Base-by-base conservation (phyloP, 2,329 filamentous ascomycete species). In the Colletotrichum spinosum region DNA sequence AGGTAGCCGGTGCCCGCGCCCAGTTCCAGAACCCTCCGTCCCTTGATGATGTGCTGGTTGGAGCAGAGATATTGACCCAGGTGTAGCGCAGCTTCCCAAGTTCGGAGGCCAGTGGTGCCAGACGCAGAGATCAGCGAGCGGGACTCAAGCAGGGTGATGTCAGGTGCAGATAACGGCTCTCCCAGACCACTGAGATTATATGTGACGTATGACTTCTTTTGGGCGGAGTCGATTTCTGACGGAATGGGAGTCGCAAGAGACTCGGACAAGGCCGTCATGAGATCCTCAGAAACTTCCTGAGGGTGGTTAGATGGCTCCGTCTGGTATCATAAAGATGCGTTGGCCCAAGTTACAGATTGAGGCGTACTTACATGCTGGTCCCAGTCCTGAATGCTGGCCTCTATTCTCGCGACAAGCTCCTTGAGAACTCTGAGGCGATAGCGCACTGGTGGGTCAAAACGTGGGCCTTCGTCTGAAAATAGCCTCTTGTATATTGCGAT, bases 211-310 rank as follows among this genome's bases (percentile, higher is more conserved):
- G 88, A 88, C 74, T 91, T 91, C 70, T 85, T 86, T 77, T 94
- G 92, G 33, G 88, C 91, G 60, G 89, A 86, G 44, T 84, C 80
- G 34, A 84, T 75, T 73, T 93, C 89, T 17, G 88, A 84, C n/a
- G 86, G 88, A 13, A 91, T 78, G 13, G 88, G 86, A 37, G 84
- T 82, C 17, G 84, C 82, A 62, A 97, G 83, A 33, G 96, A 83
- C 66, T 82, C 77, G 58, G 90, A 88, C 70, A 97, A 84, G 42
- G 83, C 81, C 60, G 83, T 82, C 85, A 95, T 92, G 72, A 97
- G 85, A 76, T 90, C 84, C 77, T 97, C 92, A 67, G 91, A 93
- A 51, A 97, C 89, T 76, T 91, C 93, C 94, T 97, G 79, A 34
- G 45, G 52, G 49, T 58, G 54, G 35, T 57, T 34, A 56, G 48